Evolutionary conservation across 768 basidiomycete species (phyloP).

Genomic region (Pisolithus sp.): DNA sequence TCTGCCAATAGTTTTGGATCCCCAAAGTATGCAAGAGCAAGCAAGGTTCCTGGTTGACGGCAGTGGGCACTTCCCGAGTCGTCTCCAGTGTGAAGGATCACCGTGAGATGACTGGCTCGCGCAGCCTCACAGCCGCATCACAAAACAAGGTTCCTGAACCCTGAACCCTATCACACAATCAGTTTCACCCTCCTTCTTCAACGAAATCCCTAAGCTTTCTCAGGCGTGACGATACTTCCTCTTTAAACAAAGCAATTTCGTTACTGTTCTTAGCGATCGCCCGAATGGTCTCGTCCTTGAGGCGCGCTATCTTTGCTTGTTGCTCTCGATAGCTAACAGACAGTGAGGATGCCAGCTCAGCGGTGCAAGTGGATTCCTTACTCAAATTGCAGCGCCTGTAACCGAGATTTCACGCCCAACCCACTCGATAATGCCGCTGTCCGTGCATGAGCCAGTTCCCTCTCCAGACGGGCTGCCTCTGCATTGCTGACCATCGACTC

Average conservation of each 20-base stretch:
- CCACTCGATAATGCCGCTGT: slow-evolving; percentile 74
- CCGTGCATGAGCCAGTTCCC: slow-evolving; percentile 66
- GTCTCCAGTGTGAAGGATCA: no score
- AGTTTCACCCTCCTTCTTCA: slow-evolving; percentile 37
- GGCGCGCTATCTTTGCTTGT: slow-evolving; percentile 62
- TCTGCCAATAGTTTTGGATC: no score
- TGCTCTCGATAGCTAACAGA: slow-evolving; percentile 66
- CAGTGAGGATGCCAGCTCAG: not conserved
- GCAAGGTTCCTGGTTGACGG: no score
- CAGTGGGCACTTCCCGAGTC: no score
- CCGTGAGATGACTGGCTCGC: no score
- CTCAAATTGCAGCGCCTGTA: slow-evolving; percentile 76
- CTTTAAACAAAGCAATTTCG: slow-evolving; percentile 77
- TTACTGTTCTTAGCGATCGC: slow-evolving; percentile 81
- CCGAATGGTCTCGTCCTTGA: slow-evolving; percentile 75
- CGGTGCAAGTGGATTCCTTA: slow-evolving; percentile 28
- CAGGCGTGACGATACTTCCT: slow-evolving; percentile 67
- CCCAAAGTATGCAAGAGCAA: no score
- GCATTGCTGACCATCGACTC: slow-evolving; percentile 61
- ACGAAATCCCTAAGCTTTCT: slow-evolving; percentile 64
- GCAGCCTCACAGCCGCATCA: no score
- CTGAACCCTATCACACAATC: not conserved
- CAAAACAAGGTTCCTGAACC: not conserved
- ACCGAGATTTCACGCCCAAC: slow-evolving; percentile 73
- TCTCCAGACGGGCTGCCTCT: slow-evolving; percentile 63